Percentiles rank a stretch among this genome's conserved stretches.
These are phyloP conservation scores for Neurospora intermedia DNA, from an alignment of 495 filamentous ascomycete genomes.

Conservation along the genomic window DNA sequence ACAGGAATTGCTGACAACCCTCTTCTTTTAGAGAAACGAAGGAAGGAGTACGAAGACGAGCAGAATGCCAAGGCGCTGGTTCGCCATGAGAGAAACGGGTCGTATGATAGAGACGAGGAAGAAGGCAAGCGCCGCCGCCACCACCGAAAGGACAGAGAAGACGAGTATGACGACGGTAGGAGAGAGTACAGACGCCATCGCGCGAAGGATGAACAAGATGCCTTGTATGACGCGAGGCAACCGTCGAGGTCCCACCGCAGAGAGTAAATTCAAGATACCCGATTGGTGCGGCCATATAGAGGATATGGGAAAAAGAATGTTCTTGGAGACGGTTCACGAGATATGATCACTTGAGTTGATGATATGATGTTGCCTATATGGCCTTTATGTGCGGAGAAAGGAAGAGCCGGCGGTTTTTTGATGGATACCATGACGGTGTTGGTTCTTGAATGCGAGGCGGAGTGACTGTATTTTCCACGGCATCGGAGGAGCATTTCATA, in stretches of 20 bases:
- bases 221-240: neutral
- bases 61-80: constrained; percentile 9
- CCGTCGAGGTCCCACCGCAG: neutral
- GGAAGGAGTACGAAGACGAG: constrained; percentile 27
- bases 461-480: neutral
- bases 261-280: neutral
- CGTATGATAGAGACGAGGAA: constrained; percentile 3
- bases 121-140: constrained; percentile 9
- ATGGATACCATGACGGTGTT: neutral
- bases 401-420: neutral
- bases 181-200: neutral
- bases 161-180: constrained; percentile 1
- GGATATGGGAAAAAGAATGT: neutral
- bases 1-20: constrained; percentile 11
- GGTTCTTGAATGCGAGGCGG: neutral
- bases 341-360: neutral
- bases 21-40: constrained; percentile 21
- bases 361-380: neutral
- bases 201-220: neutral
- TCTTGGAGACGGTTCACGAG: neutral
- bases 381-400: neutral
- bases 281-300: neutral
- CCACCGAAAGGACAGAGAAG: constrained; percentile 11
- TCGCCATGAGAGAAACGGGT: constrained; percentile 9
- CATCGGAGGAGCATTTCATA: neutral